These are phyloP conservation scores for Colletotrichum graminicola DNA, from an alignment of 2,329 filamentous ascomycete genomes.

Conservation along the genomic window DNA sequence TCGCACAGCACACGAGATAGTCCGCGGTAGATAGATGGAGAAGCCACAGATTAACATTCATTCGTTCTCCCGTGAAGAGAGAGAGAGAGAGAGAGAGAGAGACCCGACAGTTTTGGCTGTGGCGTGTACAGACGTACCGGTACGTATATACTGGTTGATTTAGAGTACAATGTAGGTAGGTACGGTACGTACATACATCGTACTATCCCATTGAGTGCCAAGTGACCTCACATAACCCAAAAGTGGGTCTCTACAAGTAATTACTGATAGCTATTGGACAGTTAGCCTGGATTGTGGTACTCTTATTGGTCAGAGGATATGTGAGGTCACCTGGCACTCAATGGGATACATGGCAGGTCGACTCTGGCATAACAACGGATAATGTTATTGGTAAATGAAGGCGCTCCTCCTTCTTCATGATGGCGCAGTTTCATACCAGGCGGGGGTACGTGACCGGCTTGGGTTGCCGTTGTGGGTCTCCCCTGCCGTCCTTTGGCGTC, in stretches of 20 bases:
- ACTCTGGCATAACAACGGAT: neutral
- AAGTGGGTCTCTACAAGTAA: no score
- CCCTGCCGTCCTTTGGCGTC: constrained; percentile 11
- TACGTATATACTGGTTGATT: no score
- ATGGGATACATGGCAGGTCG: neutral
- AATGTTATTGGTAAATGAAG: constrained; percentile 4
- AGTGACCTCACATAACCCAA: no score
- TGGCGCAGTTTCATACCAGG: constrained; percentile 39
- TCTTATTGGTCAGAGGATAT: no score
- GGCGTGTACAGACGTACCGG: no score
- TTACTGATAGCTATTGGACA: no score
- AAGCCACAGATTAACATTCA: constrained; percentile 4
- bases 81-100: neutral
- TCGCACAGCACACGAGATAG: neutral
- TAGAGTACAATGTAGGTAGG: no score
- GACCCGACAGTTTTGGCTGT: neutral
- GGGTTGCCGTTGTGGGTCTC: constrained; percentile 16
- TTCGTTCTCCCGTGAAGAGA: no score
- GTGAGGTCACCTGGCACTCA: no score
- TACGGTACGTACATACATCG: no score
- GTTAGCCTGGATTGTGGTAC: no score
- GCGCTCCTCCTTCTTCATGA: constrained; percentile 27
- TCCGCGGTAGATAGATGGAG: neutral
- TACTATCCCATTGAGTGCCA: no score
- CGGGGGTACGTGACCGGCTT: constrained; percentile 30